A percentile compares a stretch with the other conserved stretches of the same genome.
phyloP scores from a whole-genome alignment of 2,329 filamentous ascomycete species.

The Trichocomaceae sp. region DNA sequence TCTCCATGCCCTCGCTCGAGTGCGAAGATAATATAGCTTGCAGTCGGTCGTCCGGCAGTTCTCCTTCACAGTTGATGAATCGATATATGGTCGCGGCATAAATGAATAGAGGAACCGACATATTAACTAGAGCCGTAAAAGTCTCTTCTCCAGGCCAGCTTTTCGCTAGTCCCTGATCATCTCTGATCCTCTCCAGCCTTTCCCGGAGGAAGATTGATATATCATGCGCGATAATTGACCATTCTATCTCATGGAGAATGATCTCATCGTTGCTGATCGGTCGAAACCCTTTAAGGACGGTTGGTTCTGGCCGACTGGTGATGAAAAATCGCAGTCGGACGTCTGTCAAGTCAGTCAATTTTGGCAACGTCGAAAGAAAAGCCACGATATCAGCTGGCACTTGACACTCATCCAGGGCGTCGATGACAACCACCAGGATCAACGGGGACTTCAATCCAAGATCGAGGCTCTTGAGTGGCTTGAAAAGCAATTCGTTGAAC shows the following conservation, averaged over 20 bases:
- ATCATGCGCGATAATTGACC: not conserved
- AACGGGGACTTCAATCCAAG: too few species aligned
- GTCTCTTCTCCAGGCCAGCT: constrained; percentile 21
- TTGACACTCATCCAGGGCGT: not conserved
- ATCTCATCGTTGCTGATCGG: not conserved
- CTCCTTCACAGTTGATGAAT: too few species aligned
- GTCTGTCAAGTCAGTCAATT: too few species aligned
- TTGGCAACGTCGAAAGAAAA: too few species aligned
- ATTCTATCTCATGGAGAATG: not conserved
- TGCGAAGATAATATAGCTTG: too few species aligned
- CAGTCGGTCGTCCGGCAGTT: too few species aligned
- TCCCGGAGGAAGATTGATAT: not conserved
- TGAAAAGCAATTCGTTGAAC: constrained; percentile 22
- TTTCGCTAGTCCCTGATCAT: not conserved
- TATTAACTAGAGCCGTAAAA: constrained; percentile 21
- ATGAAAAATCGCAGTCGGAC: too few species aligned
- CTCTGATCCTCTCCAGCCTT: not conserved
- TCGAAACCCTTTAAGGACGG: too few species aligned
- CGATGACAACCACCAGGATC: not conserved
- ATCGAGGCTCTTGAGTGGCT: constrained; percentile 12
- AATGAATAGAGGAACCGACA: constrained; percentile 26
- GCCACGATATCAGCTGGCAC: too few species aligned
- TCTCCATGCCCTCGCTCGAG: too few species aligned
- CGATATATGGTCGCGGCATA: constrained; percentile 24
- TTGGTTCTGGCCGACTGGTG: too few species aligned